These are phyloP conservation scores for Miamiensis avidus DNA, from an alignment of 169 alveolate genomes.

Conservation along the genomic window DNA sequence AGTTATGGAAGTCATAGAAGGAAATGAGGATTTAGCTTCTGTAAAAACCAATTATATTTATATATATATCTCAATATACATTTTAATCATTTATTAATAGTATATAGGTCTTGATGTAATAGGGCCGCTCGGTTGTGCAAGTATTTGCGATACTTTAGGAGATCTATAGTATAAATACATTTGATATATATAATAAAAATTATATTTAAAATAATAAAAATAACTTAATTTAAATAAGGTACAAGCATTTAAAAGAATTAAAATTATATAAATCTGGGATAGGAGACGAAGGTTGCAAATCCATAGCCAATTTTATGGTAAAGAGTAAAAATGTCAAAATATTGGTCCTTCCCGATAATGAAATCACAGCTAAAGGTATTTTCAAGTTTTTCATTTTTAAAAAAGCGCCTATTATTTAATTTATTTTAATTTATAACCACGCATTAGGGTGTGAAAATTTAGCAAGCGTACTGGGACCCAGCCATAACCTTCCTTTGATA, in stretches of 20 bases:
- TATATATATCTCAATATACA: background rate
- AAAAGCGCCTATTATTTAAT: background rate
- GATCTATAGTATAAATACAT: conserved; percentile 40
- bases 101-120: conserved; percentile 19
- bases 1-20: conserved; percentile 32
- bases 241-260: conserved; percentile 23
- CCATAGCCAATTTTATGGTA: conserved; percentile 38
- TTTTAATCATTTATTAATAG: background rate
- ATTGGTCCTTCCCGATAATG: conserved; percentile 37
- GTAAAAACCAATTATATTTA: conserved; percentile 1
- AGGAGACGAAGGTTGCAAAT: conserved; percentile 39
- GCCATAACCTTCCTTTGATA: conserved; percentile 7
- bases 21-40: conserved; percentile 33
- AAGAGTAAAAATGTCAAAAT: conserved; percentile 29
- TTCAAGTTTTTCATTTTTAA: background rate
- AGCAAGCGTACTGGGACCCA: conserved; percentile 27
- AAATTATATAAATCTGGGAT: conserved; percentile 36
- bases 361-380: conserved; percentile 30
- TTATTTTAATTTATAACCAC: background rate
- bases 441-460: conserved; percentile 32
- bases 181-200: too few relatives aligned
- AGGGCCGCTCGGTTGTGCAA: conserved; percentile 29
- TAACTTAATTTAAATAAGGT: background rate
- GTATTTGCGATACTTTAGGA: conserved; percentile 38
- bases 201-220: too few relatives aligned